Percentiles rank a stretch among this genome's conserved stretches.
Conservation (phyloP, 108 stramenopile species). For the Cyclostephanos invisitatus region DNA sequence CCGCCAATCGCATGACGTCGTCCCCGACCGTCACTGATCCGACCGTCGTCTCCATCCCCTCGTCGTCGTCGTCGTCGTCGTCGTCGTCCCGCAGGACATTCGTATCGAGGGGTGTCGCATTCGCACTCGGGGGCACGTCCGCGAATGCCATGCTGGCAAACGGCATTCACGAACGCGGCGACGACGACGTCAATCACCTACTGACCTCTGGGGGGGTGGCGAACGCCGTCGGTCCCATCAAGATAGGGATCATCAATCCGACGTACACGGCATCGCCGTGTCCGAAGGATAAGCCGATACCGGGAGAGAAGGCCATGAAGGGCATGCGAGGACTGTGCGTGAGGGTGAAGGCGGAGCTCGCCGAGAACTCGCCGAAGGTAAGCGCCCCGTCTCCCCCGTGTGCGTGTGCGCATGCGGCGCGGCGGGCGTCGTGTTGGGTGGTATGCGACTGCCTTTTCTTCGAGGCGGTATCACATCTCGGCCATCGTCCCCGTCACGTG, state of each 20-base stretch:
- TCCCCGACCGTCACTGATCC: neutral
- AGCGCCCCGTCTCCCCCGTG: no score
- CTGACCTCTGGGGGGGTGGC: slow-evolving; percentile 28
- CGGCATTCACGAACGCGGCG: neutral
- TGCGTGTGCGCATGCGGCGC: no score
- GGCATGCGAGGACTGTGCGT: slow-evolving; percentile 91
- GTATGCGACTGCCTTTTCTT: no score
- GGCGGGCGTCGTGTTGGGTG: no score
- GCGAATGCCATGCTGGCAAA: slow-evolving; percentile 3
- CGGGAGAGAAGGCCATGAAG: slow-evolving; percentile 94
- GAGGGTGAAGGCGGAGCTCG: slow-evolving; percentile 71
- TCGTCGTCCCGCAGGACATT: slow-evolving; percentile 23
- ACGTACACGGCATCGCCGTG: slow-evolving; percentile 76
- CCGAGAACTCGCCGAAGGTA: slow-evolving; percentile 52
- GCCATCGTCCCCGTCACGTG: no score
- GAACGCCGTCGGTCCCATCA: slow-evolving; percentile 86
- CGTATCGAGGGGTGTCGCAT: slow-evolving; percentile 25
- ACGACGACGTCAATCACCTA: neutral
- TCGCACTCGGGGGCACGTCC: slow-evolving; percentile 18
- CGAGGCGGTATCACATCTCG: no score
- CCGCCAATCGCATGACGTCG: neutral
- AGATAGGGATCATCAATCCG: slow-evolving; percentile 72
- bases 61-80: neutral
- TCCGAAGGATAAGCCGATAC: slow-evolving; percentile 85
- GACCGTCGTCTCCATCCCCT: neutral